Conservation (phyloP, 2,329 filamentous ascomycete species). For the Colletotrichum gigasporum region DNA sequence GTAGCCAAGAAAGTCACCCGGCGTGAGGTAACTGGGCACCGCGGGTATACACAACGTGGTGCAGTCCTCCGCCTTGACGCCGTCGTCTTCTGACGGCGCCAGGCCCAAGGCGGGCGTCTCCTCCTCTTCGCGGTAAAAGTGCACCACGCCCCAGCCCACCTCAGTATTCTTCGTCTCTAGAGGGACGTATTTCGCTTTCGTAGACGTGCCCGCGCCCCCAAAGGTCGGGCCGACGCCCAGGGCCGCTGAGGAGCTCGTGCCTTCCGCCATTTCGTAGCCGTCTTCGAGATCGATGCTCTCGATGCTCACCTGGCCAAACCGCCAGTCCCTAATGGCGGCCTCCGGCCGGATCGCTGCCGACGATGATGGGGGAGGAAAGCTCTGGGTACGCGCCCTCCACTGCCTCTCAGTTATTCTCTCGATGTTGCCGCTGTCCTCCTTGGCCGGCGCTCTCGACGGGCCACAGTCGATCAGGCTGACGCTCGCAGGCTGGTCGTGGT, state of each 20-base stretch:
- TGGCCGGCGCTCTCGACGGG: conserved; percentile 44
- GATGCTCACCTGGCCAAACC: conserved; percentile 81
- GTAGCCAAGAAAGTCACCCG: conserved; percentile 90
- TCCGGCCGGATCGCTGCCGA: conserved; percentile 55
- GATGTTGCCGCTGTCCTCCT: conserved; percentile 44
- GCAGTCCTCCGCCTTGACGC: conserved; percentile 68
- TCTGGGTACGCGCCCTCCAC: conserved; percentile 50
- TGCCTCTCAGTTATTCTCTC: conserved; percentile 51
- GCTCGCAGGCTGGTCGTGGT: conserved; percentile 12
- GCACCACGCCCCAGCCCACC: conserved; percentile 90
- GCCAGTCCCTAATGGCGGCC: conserved; percentile 74
- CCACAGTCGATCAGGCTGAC: conserved; percentile 61
- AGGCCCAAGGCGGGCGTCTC: conserved; percentile 69
- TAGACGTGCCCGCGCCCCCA: conserved; percentile 74
- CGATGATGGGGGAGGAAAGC: conserved; percentile 53
- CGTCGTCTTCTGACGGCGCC: conserved; percentile 39
- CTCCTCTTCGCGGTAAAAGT: conserved; percentile 87
- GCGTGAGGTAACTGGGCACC: conserved; percentile 92
- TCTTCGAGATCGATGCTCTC: conserved; percentile 79
- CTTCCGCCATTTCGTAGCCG: conserved; percentile 45
- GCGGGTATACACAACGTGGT: conserved; percentile 93
- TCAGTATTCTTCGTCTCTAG: conserved; percentile 78
- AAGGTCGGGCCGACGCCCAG: conserved; percentile 64
- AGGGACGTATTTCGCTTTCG: conserved; percentile 82
- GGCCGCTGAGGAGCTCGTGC: conserved; percentile 57